A percentile compares a stretch with the other conserved stretches of the same genome.
phyloP scores from a whole-genome alignment of 768 basidiomycete species.

The Boletus vermiculosoides region DNA sequence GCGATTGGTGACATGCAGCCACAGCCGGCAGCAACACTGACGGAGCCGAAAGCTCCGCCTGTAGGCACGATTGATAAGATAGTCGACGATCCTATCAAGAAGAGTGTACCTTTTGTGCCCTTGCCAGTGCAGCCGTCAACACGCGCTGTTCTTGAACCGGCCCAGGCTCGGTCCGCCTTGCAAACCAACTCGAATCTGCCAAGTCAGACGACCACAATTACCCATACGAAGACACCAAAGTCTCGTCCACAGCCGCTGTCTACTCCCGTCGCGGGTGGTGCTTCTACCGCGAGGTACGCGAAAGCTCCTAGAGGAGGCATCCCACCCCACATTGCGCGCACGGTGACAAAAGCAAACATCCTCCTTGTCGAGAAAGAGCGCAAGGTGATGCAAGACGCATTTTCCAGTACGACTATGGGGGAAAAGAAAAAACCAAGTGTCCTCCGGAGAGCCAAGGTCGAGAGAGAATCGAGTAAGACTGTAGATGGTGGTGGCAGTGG shows the following conservation, averaged over 20 bases:
- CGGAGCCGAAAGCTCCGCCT: background rate
- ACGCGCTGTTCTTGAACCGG: conserved; percentile 1
- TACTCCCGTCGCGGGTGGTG: background rate
- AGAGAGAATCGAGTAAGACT: conserved; percentile 1
- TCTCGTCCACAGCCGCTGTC: background rate
- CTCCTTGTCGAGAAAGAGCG: conserved; percentile 27
- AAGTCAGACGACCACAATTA: background rate
- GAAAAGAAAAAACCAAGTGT: conserved; percentile 29
- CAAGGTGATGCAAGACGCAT: conserved; percentile 18
- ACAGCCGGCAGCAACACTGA: background rate
- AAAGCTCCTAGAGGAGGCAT: conserved; percentile 31
- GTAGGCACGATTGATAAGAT: background rate
- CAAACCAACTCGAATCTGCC: background rate
- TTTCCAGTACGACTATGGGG: background rate
- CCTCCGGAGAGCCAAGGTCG: conserved; percentile 10
- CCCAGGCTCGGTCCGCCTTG: background rate
- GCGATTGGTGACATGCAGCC: background rate
- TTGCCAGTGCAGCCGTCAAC: background rate
- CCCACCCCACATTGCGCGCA: conserved; percentile 32
- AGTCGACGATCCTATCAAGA: background rate
- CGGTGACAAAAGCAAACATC: conserved; percentile 29
- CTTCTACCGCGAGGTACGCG: conserved; percentile 3
- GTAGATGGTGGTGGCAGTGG: background rate
- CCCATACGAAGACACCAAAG: conserved; percentile 3
- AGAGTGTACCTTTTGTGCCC: background rate